Conservation (phyloP, 2,329 filamentous ascomycete genomes). For the Didymella exigua region DNA sequence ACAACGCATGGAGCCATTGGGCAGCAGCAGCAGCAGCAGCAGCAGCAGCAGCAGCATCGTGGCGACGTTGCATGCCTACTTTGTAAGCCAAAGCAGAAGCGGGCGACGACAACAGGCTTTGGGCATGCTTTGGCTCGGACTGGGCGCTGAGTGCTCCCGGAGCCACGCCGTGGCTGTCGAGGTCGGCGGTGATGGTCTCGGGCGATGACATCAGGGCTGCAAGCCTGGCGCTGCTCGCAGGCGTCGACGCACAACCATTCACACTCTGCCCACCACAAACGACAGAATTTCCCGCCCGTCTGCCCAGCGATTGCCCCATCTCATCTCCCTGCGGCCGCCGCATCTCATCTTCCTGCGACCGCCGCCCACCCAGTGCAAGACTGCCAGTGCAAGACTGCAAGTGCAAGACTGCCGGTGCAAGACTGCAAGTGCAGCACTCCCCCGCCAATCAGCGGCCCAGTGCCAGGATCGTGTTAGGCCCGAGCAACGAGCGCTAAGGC, state of each 20-base stretch:
- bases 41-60: neutral
- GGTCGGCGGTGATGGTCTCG: slow-evolving; percentile 11
- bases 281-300: neutral
- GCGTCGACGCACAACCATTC: slow-evolving; percentile 2
- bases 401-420: neutral
- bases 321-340: no score
- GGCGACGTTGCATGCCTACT: neutral
- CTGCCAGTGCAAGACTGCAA: neutral
- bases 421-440: slow-evolving; percentile 14
- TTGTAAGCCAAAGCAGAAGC: neutral
- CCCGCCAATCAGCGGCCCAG: slow-evolving; percentile 37
- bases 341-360: neutral
- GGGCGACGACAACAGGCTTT: neutral
- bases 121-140: slow-evolving; percentile 3
- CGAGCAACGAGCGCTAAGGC: slow-evolving; percentile 45
- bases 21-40: no score
- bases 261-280: neutral
- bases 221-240: slow-evolving; percentile 4
- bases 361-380: neutral
- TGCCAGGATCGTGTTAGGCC: slow-evolving; percentile 22
- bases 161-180: neutral
- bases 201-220: slow-evolving; percentile 15
- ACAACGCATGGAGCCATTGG: no score
- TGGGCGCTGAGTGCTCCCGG: slow-evolving; percentile 8
- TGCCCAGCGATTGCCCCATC: neutral